phyloP scores from a whole-genome alignment of 2,329 filamentous ascomycete species.

The Annulohypoxylon truncatum region DNA sequence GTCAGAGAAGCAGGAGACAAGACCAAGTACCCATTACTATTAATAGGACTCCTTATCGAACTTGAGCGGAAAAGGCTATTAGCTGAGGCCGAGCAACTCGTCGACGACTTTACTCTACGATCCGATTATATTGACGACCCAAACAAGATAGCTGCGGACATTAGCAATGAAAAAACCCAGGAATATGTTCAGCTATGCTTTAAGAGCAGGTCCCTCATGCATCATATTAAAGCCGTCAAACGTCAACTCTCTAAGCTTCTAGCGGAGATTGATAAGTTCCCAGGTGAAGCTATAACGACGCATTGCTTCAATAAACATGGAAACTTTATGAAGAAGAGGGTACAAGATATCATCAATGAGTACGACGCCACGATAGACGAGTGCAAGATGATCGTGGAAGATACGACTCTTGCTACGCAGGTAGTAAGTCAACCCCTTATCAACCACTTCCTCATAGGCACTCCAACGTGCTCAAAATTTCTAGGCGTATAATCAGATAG shows the following conservation, averaged over 20 bases:
- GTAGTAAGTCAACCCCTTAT: slow-evolving; percentile 34
- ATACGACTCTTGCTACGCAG: slow-evolving; percentile 46
- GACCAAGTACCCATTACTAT: slow-evolving; percentile 36
- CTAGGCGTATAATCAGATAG: slow-evolving; percentile 48
- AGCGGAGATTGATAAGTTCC: slow-evolving; percentile 30
- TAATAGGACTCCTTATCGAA: slow-evolving; percentile 39
- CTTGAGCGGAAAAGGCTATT: slow-evolving; percentile 38
- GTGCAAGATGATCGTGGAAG: slow-evolving; percentile 45
- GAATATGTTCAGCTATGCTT: slow-evolving; percentile 29
- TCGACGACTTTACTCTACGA: slow-evolving; percentile 34
- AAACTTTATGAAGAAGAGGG: slow-evolving; percentile 35
- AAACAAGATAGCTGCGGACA: slow-evolving; percentile 25
- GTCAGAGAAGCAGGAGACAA: slow-evolving; percentile 20
- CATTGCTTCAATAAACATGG: slow-evolving; percentile 24
- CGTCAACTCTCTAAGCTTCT: slow-evolving; percentile 25
- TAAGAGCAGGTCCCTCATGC: slow-evolving; percentile 27
- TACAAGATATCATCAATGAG: slow-evolving; percentile 44
- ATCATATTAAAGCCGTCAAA: slow-evolving; percentile 33
- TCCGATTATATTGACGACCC: slow-evolving; percentile 24
- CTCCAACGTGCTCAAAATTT: background rate
- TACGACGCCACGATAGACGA: slow-evolving; percentile 47
- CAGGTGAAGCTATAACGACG: background rate
- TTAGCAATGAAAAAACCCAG: slow-evolving; percentile 33
- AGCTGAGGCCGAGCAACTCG: slow-evolving; percentile 21
- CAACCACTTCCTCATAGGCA: background rate